phyloP scores from a whole-genome alignment of 116 monocot species.

The Papilionanthe hybrid region DNA sequence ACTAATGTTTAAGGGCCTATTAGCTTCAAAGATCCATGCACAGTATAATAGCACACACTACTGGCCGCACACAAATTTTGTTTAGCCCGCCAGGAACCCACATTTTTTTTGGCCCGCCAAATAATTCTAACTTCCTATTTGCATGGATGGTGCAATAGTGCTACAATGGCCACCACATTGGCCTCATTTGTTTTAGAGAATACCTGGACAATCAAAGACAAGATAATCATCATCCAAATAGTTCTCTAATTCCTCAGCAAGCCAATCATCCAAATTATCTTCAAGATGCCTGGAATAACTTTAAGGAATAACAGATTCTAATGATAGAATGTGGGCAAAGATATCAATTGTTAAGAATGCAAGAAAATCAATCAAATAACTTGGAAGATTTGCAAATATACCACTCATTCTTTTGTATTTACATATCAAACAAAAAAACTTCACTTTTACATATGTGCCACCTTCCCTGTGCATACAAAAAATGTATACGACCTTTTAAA shows the following conservation, averaged over 20 bases:
- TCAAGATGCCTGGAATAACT: constrained; percentile 55
- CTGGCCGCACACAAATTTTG: too few relatives aligned
- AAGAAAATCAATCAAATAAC: background rate
- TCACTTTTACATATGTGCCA: too few relatives aligned
- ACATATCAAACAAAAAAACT: too few relatives aligned
- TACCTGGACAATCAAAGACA: constrained; percentile 97
- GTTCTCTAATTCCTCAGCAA: constrained; percentile 77
- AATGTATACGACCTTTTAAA: too few relatives aligned
- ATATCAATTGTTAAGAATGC: background rate
- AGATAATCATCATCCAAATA: constrained; percentile 97
- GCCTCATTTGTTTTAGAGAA: background rate
- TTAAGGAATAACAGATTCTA: constrained; percentile 18
- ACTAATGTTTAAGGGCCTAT: background rate
- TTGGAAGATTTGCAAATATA: too few relatives aligned
- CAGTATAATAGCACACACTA: too few relatives aligned
- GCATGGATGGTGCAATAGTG: background rate
- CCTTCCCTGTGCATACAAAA: too few relatives aligned
- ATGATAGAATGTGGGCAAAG: background rate
- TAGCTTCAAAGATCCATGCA: too few relatives aligned
- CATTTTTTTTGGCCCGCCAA: too few relatives aligned
- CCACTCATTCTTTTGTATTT: too few relatives aligned
- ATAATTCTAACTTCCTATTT: background rate
- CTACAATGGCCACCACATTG: background rate
- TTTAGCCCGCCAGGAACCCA: background rate
- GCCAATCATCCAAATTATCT: constrained; percentile 86